Base-by-base conservation (phyloP, 2,329 filamentous ascomycete species). In the Herpotrichia juniperi region DNA sequence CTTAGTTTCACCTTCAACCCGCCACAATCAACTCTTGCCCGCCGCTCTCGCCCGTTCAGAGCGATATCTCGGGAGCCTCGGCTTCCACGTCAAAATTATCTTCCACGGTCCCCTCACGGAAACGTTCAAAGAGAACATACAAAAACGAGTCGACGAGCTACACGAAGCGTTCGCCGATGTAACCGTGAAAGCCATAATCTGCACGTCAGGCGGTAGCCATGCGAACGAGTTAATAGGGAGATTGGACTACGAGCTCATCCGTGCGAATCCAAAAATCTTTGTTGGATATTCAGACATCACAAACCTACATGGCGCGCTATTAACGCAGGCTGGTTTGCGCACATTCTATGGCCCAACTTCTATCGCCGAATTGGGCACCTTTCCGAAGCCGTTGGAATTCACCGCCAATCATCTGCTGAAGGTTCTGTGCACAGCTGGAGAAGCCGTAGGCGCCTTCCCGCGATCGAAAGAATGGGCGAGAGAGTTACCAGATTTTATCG, bases 281-380 rank as follows among this genome's bases (percentile, higher is more conserved):
- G 22, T 19, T n/a, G 37, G 37, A 25, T 44, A 44, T 25, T 44
- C 42, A 2, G 42, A 44, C 25, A 44, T 44, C 24, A 44, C 42
- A 4, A 44, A 9, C 30, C 42, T 44, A 12, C 42, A 44, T 25
- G 16, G 16, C 14, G 37, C 37, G 21, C 4, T 40, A 5, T 25
- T 40, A 11, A 40, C 37, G 12, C 37, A 40, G 19, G 37, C 37
- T 24, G 19, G 37, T 3, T n/a, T 40, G 21, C 37, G 37, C 3
- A 40, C 37, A 4, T 40, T 40, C 11, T 40, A 40, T n/a, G 37
- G 37, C 3, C 37, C 37, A 3, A 40, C 37, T 6, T 40, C 9
- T n/a, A 4, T 37, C 16, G 6, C 9, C 3, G 37, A 40, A 25
- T 25, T 40, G 14, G 37, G 37, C 26, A 12, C 11, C 21, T 25